These are phyloP conservation scores for Chlorella sp. DNA, from an alignment of 139 green algal genomes.

Conservation along the genomic window DNA sequence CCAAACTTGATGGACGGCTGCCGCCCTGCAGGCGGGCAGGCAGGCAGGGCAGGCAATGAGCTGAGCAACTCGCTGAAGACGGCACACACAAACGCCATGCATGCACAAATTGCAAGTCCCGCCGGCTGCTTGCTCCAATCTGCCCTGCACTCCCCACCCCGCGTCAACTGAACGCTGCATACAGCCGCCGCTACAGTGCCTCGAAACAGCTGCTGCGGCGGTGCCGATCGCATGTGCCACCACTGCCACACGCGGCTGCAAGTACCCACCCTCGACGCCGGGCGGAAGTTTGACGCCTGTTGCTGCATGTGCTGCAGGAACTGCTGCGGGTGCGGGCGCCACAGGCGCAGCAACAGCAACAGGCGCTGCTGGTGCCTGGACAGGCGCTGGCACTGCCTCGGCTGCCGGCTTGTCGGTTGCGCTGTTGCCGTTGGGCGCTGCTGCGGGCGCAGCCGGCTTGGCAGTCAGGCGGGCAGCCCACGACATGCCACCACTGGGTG, in stretches of 20 bases:
- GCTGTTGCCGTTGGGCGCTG: neutral
- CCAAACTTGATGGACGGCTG: slow-evolving; percentile 44
- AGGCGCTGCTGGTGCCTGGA: neutral
- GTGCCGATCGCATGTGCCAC: too few relatives aligned
- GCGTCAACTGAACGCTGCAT: neutral
- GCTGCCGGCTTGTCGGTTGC: neutral
- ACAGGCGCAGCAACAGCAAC: neutral
- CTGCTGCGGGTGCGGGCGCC: neutral
- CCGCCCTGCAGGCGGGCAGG: neutral
- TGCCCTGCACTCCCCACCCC: too few relatives aligned
- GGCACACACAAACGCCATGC: neutral
- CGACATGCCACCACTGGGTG: slow-evolving; percentile 16
- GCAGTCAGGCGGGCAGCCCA: slow-evolving; percentile 17
- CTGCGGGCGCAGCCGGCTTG: neutral
- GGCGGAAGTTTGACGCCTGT: slow-evolving; percentile 42
- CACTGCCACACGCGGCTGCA: too few relatives aligned
- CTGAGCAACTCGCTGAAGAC: neutral
- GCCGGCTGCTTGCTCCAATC: too few relatives aligned
- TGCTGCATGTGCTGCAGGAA: neutral
- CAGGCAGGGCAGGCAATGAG: neutral
- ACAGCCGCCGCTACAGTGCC: neutral
- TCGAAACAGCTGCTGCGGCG: neutral
- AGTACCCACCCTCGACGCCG: slow-evolving; percentile 20
- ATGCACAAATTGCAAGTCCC: neutral
- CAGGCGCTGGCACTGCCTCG: neutral